These are phyloP conservation scores for Rhipidocladum racemiflorum DNA, from an alignment of 176 grass and related monocot genomes.

Conservation along the genomic window DNA sequence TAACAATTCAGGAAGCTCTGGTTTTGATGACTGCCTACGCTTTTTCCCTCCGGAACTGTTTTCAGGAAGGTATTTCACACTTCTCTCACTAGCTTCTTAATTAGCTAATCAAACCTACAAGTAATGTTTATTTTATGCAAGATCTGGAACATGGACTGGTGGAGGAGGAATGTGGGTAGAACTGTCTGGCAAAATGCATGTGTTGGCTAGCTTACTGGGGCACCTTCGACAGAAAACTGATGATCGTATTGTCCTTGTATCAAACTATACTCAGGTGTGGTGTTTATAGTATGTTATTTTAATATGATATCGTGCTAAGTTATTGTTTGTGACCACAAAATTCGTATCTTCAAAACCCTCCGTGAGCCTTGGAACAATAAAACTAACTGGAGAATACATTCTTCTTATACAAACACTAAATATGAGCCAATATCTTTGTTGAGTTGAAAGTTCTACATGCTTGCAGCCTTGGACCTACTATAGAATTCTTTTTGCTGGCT, in stretches of 20 bases:
- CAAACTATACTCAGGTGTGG: slow-evolving; percentile 95
- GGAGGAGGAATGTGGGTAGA: slow-evolving; percentile 94
- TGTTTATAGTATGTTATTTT: slow-evolving; percentile 14
- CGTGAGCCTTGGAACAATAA: not conserved
- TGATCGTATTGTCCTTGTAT: slow-evolving; percentile 97
- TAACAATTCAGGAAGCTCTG: slow-evolving; percentile 63
- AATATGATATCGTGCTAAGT: not conserved
- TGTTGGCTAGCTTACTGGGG: slow-evolving; percentile 78
- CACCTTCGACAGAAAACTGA: slow-evolving; percentile 83
- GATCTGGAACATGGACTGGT: slow-evolving; percentile 95
- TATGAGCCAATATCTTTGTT: not conserved
- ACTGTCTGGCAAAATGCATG: slow-evolving; percentile 98
- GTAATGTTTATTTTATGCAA: slow-evolving; percentile 35
- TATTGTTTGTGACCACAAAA: not conserved
- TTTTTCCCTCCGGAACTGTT: slow-evolving; percentile 91
- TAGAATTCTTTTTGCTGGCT: not conserved
- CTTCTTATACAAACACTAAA: not conserved
- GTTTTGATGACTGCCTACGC: slow-evolving; percentile 72
- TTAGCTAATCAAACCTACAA: slow-evolving; percentile 22
- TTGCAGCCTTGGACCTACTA: not conserved
- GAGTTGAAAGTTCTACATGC: not conserved
- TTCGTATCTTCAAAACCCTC: not conserved
- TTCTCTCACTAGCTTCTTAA: slow-evolving; percentile 26
- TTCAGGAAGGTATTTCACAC: slow-evolving; percentile 70
- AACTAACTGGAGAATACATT: not conserved